Conservation (phyloP, 768 basidiomycete genomes). For the Tylopilus felleus region DNA sequence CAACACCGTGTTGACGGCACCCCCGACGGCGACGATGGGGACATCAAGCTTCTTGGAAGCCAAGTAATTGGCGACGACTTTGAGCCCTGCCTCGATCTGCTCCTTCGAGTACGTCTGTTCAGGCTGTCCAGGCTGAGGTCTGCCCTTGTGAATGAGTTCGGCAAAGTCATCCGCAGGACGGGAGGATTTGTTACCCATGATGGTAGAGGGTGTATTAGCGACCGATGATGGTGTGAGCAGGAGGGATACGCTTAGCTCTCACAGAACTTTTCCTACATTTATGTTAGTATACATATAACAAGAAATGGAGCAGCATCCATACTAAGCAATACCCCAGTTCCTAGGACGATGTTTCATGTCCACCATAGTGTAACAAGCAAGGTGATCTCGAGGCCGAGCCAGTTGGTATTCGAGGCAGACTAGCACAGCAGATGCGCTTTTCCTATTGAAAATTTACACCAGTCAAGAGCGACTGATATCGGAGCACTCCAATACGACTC, state of each 20-base stretch:
- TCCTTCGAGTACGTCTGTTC: constrained; percentile 5
- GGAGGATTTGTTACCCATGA: constrained; percentile 5
- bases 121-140: background rate
- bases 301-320: background rate
- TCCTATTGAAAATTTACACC: background rate
- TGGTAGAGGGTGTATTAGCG: background rate
- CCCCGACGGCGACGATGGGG: constrained; percentile 7
- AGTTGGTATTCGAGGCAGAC: background rate
- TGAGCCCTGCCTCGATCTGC: constrained; percentile 2
- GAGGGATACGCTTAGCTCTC: background rate
- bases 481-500: background rate
- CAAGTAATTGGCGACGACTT: constrained; percentile 2
- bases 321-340: background rate
- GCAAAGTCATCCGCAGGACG: background rate
- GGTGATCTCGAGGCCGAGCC: background rate
- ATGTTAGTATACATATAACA: background rate
- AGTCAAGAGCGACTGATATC: no score
- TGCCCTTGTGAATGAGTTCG: background rate
- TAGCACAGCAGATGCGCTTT: background rate
- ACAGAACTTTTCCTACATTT: background rate
- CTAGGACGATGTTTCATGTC: background rate
- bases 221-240: background rate
- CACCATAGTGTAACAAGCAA: background rate
- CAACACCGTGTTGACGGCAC: constrained; percentile 9
- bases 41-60: background rate